Evolutionary conservation across 768 basidiomycete species (phyloP), one percentile per base, ranked within the genome.

Genomic region (Artomyces pyxidatus): DNA sequence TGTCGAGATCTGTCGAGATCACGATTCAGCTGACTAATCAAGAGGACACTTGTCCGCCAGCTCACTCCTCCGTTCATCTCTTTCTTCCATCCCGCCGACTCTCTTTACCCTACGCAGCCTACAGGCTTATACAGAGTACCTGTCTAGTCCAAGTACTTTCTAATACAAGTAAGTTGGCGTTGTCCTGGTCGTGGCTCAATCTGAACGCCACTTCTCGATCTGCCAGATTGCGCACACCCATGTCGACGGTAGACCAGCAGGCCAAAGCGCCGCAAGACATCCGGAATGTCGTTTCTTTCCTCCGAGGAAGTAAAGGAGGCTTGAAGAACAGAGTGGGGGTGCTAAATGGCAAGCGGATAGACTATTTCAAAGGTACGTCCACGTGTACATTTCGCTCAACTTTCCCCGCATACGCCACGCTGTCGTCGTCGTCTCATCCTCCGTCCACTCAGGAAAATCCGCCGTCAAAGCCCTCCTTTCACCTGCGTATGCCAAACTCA

Each of bases 331-430:
- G 90, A 55, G 83, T 86, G 9, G 96, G 96, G 19, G 86, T 93
- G 8, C 69, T 97, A 60, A 90, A 90, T 58, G 95, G 95, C 21
- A 96, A 95, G 67, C 83, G 95, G 29, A 70, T 94, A 45, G 95
- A 98, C 67, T 99, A 98, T 70, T 99, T 98, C 76, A 99, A 93
- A 73, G 96, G 95, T 93, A 45, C 57, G 75, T 56, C 37, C 17
- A 30, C 10, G 27, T 12, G 23, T 25, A 6, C 27, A 21, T 12
- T 30, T 41, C 25, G 22, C 29, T 16, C 50, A 19, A 7, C 41
- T n/a, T 12, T 38, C 23, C n/a, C 42, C 52, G 26, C 51, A 23
- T n/a, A 35, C 53, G 45, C 25, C 40, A 48, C 39, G 22, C 48
- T 29, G 28, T 49, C 30, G 44, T 37, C 21, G 37, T 23, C 37